Conservation (phyloP, 2,329 filamentous ascomycete genomes). For the Colletotrichum sp. region DNA sequence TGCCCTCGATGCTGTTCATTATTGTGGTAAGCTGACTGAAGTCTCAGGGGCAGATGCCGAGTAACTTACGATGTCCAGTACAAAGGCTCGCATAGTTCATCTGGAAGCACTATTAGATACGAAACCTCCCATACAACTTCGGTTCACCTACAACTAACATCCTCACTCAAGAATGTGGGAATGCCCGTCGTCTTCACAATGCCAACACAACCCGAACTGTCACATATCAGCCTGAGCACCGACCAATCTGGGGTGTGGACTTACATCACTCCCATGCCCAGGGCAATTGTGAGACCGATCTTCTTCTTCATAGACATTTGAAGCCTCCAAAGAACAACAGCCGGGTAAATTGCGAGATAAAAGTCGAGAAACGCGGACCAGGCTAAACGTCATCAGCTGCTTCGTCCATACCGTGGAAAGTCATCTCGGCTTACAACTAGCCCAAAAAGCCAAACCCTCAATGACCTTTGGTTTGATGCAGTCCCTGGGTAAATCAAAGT, state of each 20-base stretch:
- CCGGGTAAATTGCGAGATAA: slow-evolving; percentile 28
- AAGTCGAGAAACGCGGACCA: slow-evolving; percentile 24
- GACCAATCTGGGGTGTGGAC: background rate
- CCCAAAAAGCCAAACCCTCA: background rate
- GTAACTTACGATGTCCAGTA: background rate
- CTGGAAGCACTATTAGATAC: background rate
- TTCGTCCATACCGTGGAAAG: background rate
- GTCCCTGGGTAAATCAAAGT: background rate
- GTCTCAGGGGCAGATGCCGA: background rate
- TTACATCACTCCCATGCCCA: slow-evolving; percentile 30
- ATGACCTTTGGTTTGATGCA: background rate
- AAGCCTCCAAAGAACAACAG: slow-evolving; percentile 23
- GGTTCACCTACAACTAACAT: background rate
- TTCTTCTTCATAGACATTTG: slow-evolving; percentile 28
- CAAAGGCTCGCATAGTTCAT: background rate
- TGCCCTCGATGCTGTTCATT: background rate
- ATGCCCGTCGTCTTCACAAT: background rate
- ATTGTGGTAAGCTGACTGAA: background rate
- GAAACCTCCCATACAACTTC: rapidly evolving
- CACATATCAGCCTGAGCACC: background rate
- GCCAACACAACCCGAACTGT: background rate
- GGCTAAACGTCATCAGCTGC: background rate
- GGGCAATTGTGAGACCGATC: slow-evolving; percentile 25
- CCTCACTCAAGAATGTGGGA: background rate
- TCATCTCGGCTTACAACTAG: background rate